Percentiles rank a stretch among this genome's conserved stretches.
Conservation (phyloP, 2,329 filamentous ascomycete species). For the Beauveria varroae region DNA sequence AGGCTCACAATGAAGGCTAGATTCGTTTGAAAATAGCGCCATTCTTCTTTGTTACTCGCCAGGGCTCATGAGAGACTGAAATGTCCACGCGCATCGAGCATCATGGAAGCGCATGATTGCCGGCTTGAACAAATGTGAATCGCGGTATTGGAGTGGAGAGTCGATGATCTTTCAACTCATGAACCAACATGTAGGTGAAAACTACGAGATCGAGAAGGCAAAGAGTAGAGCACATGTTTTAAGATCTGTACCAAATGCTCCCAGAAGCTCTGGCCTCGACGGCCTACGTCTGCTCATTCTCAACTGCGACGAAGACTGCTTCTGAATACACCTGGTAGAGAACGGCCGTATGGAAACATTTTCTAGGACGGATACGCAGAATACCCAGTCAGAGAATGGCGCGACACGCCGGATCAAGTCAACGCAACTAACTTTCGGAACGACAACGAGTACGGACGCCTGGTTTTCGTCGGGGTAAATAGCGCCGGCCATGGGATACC, state of each 20-base stretch:
- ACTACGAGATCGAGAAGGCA: too few relatives aligned
- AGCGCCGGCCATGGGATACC: constrained; percentile 34
- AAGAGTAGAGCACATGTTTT: too few relatives aligned
- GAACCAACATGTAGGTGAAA: background rate
- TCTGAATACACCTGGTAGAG: constrained; percentile 16
- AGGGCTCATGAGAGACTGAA: background rate
- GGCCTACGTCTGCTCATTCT: constrained; percentile 14
- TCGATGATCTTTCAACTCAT: background rate
- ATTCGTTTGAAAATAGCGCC: background rate
- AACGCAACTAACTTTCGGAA: constrained; percentile 13
- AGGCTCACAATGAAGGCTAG: background rate
- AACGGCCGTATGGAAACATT: too few relatives aligned
- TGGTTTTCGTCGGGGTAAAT: constrained; percentile 23
- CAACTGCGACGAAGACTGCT: constrained; percentile 16
- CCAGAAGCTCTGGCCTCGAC: background rate
- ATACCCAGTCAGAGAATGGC: constrained; percentile 26
- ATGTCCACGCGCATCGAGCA: background rate
- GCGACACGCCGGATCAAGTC: background rate
- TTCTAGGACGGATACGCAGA: constrained; percentile 35
- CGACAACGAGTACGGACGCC: constrained; percentile 10
- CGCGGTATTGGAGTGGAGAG: constrained; percentile 12
- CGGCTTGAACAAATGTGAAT: constrained; percentile 6
- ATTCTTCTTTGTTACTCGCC: background rate
- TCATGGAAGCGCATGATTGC: background rate
- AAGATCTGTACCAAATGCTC: background rate